Conservation (phyloP, 202 grass and related monocot genomes). For the Schoenoplectus triqueter region DNA sequence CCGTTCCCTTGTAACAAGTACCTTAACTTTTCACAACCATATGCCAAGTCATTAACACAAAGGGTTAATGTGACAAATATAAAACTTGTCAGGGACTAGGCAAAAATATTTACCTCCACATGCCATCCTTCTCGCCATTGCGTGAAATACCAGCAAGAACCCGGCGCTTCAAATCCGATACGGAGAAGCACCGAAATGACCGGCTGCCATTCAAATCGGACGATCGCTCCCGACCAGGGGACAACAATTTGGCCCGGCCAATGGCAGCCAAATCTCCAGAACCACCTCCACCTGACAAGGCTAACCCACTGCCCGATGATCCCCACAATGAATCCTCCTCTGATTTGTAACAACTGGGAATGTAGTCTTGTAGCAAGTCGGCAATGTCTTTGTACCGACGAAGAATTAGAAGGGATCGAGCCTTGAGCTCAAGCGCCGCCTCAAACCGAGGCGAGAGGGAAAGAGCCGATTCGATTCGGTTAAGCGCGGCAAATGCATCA, state of each 20-base stretch:
- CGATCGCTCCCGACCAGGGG: constrained; percentile 69
- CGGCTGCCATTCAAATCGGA: constrained; percentile 48
- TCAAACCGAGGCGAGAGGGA: constrained; percentile 72
- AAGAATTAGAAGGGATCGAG: constrained; percentile 75
- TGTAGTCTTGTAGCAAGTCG: constrained; percentile 95
- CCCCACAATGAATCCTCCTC: constrained; percentile 50
- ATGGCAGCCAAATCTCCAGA: constrained; percentile 62
- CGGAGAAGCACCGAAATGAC: constrained; percentile 81
- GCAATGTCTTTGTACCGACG: constrained; percentile 81
- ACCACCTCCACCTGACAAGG: constrained; percentile 45
- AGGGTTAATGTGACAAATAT: not conserved
- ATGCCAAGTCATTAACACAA: not conserved
- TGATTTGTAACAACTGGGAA: constrained; percentile 75
- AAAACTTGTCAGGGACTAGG: constrained; percentile 15
- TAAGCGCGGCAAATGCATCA: constrained; percentile 64
- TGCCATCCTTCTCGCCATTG: constrained; percentile 65
- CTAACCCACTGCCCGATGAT: constrained; percentile 47
- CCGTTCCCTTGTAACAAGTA: not conserved
- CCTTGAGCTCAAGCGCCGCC: constrained; percentile 76
- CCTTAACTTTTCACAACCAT: not conserved
- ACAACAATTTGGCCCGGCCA: constrained; percentile 77
- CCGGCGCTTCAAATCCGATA: constrained; percentile 80
- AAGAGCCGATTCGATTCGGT: constrained; percentile 74
- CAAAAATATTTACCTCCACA: constrained; percentile 61
- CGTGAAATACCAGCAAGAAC: constrained; percentile 79